Conservation (phyloP, 2,329 filamentous ascomycete genomes). For the Akanthomyces muscarius region DNA sequence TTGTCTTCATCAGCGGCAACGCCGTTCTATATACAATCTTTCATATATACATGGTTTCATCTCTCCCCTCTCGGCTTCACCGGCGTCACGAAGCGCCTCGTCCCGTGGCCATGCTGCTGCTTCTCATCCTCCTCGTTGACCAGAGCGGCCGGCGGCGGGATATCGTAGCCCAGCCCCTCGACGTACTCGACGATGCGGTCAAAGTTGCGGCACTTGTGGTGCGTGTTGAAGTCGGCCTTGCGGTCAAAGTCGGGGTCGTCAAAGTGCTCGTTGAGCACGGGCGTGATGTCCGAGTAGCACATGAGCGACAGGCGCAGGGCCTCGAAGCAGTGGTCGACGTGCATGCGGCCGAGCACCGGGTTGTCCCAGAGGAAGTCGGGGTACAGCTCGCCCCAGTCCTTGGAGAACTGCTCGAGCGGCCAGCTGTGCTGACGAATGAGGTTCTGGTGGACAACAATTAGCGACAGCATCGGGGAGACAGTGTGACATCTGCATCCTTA, state of each 20-base stretch:
- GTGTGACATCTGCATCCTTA: neutral
- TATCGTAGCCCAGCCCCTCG: conserved; percentile 13
- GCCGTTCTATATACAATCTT: conserved; percentile 1
- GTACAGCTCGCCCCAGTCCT: conserved; percentile 17
- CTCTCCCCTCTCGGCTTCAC: neutral
- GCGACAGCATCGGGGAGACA: too few species aligned
- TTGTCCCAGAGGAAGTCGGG: conserved; percentile 12
- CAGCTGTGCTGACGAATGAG: conserved; percentile 18
- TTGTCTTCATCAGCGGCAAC: neutral
- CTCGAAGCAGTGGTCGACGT: conserved; percentile 32
- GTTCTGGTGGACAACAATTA: conserved; percentile 5
- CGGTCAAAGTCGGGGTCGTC: conserved; percentile 11
- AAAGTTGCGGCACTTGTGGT: conserved; percentile 18
- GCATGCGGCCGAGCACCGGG: conserved; percentile 12
- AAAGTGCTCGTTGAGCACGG: conserved; percentile 15
- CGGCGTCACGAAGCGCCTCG: conserved; percentile 9
- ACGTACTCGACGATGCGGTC: conserved; percentile 16
- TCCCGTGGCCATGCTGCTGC: neutral
- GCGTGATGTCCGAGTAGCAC: conserved; percentile 19
- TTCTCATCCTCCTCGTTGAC: neutral
- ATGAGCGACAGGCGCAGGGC: conserved; percentile 24
- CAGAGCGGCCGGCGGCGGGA: conserved; percentile 1
- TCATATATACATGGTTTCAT: neutral
- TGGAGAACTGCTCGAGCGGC: conserved; percentile 12
- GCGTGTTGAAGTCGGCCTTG: conserved; percentile 18